phyloP scores from a whole-genome alignment of 164 flowering plant genomes.

The Stephania cephalantha region DNA sequence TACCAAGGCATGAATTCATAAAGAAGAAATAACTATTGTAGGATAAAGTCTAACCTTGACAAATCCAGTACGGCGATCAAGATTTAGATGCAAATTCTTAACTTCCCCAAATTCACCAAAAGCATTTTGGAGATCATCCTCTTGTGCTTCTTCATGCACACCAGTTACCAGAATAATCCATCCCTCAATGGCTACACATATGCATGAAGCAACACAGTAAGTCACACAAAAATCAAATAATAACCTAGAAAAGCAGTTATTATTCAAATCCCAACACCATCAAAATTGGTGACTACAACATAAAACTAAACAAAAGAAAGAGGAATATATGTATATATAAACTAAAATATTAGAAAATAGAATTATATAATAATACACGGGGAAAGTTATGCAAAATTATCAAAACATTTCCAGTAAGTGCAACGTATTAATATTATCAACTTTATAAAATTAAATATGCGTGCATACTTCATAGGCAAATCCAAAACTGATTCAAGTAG shows the following conservation, averaged over 20 bases:
- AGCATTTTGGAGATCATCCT: constrained; percentile 73
- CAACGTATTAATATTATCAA: no score
- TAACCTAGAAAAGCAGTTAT: background rate
- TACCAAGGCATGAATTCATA: background rate
- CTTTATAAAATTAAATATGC: no score
- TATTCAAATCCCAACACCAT: background rate
- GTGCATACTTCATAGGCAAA: no score
- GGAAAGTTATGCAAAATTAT: background rate
- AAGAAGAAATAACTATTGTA: background rate
- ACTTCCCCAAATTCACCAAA: constrained; percentile 93
- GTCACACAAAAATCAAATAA: background rate
- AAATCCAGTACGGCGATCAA: constrained; percentile 93
- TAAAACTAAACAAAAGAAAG: background rate
- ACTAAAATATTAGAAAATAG: background rate
- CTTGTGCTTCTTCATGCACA: constrained; percentile 94
- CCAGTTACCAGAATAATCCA: constrained; percentile 94
- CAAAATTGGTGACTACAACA: background rate
- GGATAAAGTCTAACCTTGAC: constrained; percentile 56
- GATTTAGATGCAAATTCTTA: constrained; percentile 86
- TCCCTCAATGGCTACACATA: constrained; percentile 77
- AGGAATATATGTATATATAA: background rate
- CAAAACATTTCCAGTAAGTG: no score
- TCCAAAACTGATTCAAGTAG: no score
- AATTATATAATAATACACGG: background rate
- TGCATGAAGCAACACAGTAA: background rate